phyloP scores from a whole-genome alignment of 1,139 yeast species.

The Protomyces gravidus region DNA sequence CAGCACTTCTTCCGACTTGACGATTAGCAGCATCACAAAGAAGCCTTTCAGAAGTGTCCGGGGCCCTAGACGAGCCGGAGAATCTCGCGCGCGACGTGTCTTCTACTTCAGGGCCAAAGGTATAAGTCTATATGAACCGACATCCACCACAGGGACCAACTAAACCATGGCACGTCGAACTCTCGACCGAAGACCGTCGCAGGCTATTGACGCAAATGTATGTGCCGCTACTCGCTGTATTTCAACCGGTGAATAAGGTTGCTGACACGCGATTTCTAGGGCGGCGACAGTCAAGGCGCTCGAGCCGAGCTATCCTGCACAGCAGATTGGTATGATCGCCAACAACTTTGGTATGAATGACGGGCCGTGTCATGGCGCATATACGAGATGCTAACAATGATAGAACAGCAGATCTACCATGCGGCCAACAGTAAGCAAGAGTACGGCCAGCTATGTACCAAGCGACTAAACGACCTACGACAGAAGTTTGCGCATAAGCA shows the following conservation, averaged over 20 bases:
- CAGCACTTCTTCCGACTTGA: too few species aligned
- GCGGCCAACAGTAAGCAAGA: conserved; percentile 23
- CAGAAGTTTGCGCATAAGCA: conserved; percentile 9
- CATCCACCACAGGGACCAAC: background rate
- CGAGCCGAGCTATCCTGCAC: conserved; percentile 20
- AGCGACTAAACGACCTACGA: conserved; percentile 9
- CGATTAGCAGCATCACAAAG: too few species aligned
- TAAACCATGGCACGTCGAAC: background rate
- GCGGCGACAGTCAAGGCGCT: conserved; percentile 1
- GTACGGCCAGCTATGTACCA: conserved; percentile 17
- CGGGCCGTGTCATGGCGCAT: too few species aligned
- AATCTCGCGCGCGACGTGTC: too few species aligned
- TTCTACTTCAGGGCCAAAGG: too few species aligned
- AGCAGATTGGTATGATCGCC: conserved; percentile 24
- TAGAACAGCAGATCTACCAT: conserved; percentile 14
- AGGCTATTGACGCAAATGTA: background rate
- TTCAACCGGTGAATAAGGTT: background rate
- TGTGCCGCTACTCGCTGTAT: background rate
- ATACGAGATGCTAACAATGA: too few species aligned
- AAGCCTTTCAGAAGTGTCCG: too few species aligned
- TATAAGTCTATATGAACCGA: too few species aligned
- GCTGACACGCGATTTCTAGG: background rate
- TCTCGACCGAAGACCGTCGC: conserved; percentile 1
- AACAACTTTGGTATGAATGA: conserved; percentile 24
- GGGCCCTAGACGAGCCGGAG: too few species aligned